Conservation (phyloP, 1,139 yeast species). For the Candida tetrigidarum region DNA sequence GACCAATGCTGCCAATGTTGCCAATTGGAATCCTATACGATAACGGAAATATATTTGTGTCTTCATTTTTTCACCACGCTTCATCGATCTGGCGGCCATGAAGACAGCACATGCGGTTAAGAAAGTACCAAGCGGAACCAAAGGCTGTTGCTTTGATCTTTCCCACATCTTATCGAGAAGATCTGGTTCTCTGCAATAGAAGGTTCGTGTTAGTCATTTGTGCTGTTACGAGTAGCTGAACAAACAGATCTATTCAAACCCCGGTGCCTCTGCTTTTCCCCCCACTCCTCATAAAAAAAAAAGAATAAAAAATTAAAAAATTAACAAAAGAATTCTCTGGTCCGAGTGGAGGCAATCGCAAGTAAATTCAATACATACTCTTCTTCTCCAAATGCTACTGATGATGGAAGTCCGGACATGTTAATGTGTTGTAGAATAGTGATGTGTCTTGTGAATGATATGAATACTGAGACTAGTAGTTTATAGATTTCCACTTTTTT, state of each 20-base stretch:
- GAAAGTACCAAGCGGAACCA: slow-evolving; percentile 80
- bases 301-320: neutral
- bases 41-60: slow-evolving; percentile 90
- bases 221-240: no score
- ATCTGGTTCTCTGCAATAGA: slow-evolving; percentile 31
- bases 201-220: slow-evolving; percentile 1
- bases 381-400: slow-evolving; percentile 27
- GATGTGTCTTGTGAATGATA: no score
- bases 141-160: slow-evolving; percentile 70
- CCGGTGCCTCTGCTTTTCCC: no score
- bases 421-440: neutral
- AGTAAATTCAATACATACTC: slow-evolving; percentile 22
- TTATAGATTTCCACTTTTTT: no score
- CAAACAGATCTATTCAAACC: slow-evolving; percentile 10
- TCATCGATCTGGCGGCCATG: slow-evolving; percentile 77
- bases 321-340: neutral
- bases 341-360: neutral
- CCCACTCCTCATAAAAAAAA: no score
- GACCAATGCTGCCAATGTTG: slow-evolving; percentile 79
- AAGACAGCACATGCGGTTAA: slow-evolving; percentile 82
- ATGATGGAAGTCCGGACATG: slow-evolving; percentile 29
- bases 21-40: slow-evolving; percentile 86
- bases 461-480: no score
- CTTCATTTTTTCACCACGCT: slow-evolving; percentile 69
- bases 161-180: slow-evolving; percentile 33